Percentiles rank a stretch among this genome's conserved stretches.
These are phyloP conservation scores for Diaporthe sp. DNA, from an alignment of 2,329 filamentous ascomycete genomes.

Conservation along the genomic window DNA sequence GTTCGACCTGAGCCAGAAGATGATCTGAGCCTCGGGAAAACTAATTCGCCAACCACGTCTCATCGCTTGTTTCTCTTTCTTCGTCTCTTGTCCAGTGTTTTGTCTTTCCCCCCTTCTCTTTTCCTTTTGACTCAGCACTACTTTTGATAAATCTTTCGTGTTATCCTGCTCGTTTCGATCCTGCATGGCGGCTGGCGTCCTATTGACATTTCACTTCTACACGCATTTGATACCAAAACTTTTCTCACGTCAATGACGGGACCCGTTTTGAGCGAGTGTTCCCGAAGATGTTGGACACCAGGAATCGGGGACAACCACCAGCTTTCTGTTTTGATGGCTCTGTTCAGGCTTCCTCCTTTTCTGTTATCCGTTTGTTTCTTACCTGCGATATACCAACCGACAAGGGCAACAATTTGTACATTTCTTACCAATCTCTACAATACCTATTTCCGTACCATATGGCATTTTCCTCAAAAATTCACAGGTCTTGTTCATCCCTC, in stretches of 20 bases:
- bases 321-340: slow-evolving; percentile 23
- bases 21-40: slow-evolving; percentile 55
- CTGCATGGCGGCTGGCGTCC: slow-evolving; percentile 49
- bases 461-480: slow-evolving; percentile 18
- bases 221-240: slow-evolving; percentile 37
- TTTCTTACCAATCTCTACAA: slow-evolving; percentile 24
- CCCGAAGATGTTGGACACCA: slow-evolving; percentile 20
- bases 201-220: slow-evolving; percentile 39
- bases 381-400: slow-evolving; percentile 25
- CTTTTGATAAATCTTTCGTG: slow-evolving; percentile 33
- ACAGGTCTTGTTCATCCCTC: slow-evolving; percentile 17
- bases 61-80: neutral
- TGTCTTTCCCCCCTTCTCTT: neutral
- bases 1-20: slow-evolving; percentile 56
- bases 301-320: slow-evolving; percentile 26
- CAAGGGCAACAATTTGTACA: slow-evolving; percentile 27
- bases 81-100: neutral
- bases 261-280: slow-evolving; percentile 21
- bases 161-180: slow-evolving; percentile 39
- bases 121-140: slow-evolving; percentile 9
- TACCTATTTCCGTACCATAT: slow-evolving; percentile 9
- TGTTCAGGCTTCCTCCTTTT: neutral
- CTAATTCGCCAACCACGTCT: neutral
- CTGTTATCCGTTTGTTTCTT: neutral
- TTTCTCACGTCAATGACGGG: slow-evolving; percentile 19